These are phyloP conservation scores for Porcisia hertigi DNA, from an alignment of 208 protist species.

Conservation along the genomic window DNA sequence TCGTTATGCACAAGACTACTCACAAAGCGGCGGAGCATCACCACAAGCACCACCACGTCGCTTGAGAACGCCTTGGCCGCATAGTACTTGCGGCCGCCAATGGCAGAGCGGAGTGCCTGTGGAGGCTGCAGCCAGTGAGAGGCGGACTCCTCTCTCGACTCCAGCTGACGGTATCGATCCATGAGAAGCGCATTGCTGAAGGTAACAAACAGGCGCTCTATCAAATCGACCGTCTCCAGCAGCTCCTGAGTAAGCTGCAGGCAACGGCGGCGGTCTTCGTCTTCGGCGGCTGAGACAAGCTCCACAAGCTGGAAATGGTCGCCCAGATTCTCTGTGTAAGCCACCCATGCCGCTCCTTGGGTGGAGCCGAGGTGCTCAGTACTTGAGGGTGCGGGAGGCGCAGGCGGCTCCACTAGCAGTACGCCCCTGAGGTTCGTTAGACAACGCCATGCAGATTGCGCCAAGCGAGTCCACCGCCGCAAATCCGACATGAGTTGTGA, in stretches of 20 bases:
- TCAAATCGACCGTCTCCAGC: conserved; percentile 36
- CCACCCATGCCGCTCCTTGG: conserved; percentile 7
- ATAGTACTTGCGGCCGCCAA: neutral
- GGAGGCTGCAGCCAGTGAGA: conserved; percentile 41
- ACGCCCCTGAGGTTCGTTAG: neutral
- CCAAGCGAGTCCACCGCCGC: conserved; percentile 22
- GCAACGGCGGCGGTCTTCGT: conserved; percentile 56
- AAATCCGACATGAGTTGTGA: conserved; percentile 15
- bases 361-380: neutral
- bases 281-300: conserved; percentile 49
- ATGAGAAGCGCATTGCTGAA: conserved; percentile 57
- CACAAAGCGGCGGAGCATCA: conserved; percentile 33
- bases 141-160: conserved; percentile 25
- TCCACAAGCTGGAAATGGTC: conserved; percentile 50
- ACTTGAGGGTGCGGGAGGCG: neutral
- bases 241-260: conserved; percentile 44
- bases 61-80: conserved; percentile 23
- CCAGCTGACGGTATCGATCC: conserved; percentile 46
- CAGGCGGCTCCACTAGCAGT: neutral
- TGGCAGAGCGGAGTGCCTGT: conserved; percentile 21
- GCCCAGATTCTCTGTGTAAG: conserved; percentile 58
- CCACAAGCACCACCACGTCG: conserved; percentile 27
- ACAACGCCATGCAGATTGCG: conserved; percentile 13
- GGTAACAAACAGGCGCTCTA: conserved; percentile 51
- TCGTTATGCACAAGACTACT: conserved; percentile 32